Evolutionary conservation across 2,329 filamentous ascomycete genomes (phyloP).

Genomic region (Nemania sp.): DNA sequence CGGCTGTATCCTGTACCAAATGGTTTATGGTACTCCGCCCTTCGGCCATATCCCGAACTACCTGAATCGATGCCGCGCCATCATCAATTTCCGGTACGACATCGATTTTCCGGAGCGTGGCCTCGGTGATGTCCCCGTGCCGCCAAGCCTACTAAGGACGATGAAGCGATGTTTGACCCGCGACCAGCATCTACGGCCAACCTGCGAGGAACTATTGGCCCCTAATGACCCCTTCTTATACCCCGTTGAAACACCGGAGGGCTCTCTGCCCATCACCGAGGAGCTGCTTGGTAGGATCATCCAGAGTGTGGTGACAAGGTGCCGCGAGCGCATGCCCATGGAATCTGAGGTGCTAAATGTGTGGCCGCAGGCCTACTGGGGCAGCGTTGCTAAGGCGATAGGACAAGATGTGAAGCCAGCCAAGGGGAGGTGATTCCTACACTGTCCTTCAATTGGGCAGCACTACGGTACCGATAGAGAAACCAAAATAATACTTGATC

Average conservation of each 20-base stretch:
- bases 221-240: constrained; percentile 73
- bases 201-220: constrained; percentile 71
- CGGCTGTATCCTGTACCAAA: constrained; percentile 96
- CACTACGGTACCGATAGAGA: neutral
- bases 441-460: neutral
- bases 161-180: constrained; percentile 73
- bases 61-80: constrained; percentile 86
- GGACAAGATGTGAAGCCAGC: constrained; percentile 46
- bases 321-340: constrained; percentile 68
- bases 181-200: constrained; percentile 72
- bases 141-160: constrained; percentile 69
- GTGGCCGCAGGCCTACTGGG: constrained; percentile 73
- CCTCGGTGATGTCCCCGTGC: constrained; percentile 73
- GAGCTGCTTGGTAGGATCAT: constrained; percentile 72
- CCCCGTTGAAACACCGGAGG: constrained; percentile 67
- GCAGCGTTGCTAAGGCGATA: constrained; percentile 67
- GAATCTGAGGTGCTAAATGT: constrained; percentile 66
- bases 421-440: constrained; percentile 19
- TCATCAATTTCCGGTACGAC: constrained; percentile 80
- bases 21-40: constrained; percentile 96
- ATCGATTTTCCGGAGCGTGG: constrained; percentile 80
- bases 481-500: constrained; percentile 23
- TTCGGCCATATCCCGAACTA: constrained; percentile 93
- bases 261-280: constrained; percentile 70
- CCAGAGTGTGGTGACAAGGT: constrained; percentile 70